A percentile compares a stretch with the other conserved stretches of the same genome.
phyloP scores from a whole-genome alignment of 2,329 filamentous ascomycete genomes.

The Rachicladosporium sp. region DNA sequence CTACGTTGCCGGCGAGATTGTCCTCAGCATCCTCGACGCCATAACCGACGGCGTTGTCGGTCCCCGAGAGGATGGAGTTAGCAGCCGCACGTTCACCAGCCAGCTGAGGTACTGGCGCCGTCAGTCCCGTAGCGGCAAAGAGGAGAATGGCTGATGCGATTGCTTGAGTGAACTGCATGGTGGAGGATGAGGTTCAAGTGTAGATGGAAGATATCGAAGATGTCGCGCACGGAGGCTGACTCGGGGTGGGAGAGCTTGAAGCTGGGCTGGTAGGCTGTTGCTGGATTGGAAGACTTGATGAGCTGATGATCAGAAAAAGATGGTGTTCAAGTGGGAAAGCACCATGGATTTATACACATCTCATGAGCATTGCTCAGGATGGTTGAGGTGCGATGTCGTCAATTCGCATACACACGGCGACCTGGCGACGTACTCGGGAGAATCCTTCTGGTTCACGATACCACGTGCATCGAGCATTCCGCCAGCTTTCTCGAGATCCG shows the following conservation, averaged over 20 bases:
- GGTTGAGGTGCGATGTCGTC: too few relatives aligned
- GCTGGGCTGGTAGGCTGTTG: not conserved
- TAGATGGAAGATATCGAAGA: too few relatives aligned
- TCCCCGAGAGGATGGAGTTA: slow-evolving; percentile 10
- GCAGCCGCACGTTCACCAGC: slow-evolving; percentile 13
- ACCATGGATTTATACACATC: too few relatives aligned
- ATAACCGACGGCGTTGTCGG: slow-evolving; percentile 14
- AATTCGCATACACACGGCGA: too few relatives aligned
- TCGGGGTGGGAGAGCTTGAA: too few relatives aligned
- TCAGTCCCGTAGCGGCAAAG: slow-evolving; percentile 6
- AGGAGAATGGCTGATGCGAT: slow-evolving; percentile 9
- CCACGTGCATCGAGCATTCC: too few relatives aligned
- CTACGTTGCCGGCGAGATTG: slow-evolving; percentile 7
- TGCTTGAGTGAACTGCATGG: slow-evolving; percentile 10
- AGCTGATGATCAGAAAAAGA: not conserved
- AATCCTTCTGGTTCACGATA: too few relatives aligned
- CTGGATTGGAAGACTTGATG: too few relatives aligned
- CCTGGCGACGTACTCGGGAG: too few relatives aligned
- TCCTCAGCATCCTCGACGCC: slow-evolving; percentile 12
- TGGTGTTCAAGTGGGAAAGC: not conserved
- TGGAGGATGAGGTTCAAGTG: not conserved
- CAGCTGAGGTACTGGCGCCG: slow-evolving; percentile 11
- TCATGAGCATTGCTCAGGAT: too few relatives aligned
- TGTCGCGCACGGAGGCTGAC: too few relatives aligned
- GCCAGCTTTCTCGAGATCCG: too few relatives aligned